Base-by-base conservation (phyloP, 2,329 filamentous ascomycete genomes). In the Pseudocercospora fijiensis region DNA sequence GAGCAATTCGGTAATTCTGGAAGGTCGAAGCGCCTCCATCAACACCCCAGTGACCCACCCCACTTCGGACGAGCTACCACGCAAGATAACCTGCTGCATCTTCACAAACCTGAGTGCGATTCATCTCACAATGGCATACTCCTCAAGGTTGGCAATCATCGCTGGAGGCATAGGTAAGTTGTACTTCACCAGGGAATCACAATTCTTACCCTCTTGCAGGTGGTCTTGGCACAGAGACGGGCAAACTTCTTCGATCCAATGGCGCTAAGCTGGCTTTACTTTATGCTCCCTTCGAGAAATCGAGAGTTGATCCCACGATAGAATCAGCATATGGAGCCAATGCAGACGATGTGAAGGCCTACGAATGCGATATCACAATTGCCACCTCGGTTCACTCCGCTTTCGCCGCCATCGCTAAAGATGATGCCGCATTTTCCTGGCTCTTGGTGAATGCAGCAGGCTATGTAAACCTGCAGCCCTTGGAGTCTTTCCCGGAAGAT, bases 211-310 rank as follows among this genome's bases (percentile, higher is more conserved):
- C 28, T 47, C 58, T 51, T 45, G 30, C 47, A 77, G 74, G 75
- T 43, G 80, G 80, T 3, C 74, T 82, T 2, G 80, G 80, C 7
- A 78, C 78, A 13, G 76, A 75, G 37, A 80, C 79, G 2, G 81
- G 78, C 49, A 71, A 76, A 57, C 75, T 78, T 16, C 72, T 83
- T 1, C 73, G 75, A 24, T 71, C 77, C 3, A 74, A 79, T 64
- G 80, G 80, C 4, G 78, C 79, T 4, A 75, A 72, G 11, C 69
- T 82, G 3, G 81, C 79, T 7, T 76, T 82, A 13, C 71, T 82
- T 0, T 82, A 82, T 58, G 80, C 80, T 0, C 80, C 80, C 1
- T 82, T 81, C 64, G 80, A 82, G 67, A 75, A 77, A 0, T 60
- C 71, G 30, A 74, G 74, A 8, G 75, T 76, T 18, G 70, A 77